These are phyloP conservation scores for Chlorella vulgaris DNA, from an alignment of 139 green algal genomes.

Conservation along the genomic window DNA sequence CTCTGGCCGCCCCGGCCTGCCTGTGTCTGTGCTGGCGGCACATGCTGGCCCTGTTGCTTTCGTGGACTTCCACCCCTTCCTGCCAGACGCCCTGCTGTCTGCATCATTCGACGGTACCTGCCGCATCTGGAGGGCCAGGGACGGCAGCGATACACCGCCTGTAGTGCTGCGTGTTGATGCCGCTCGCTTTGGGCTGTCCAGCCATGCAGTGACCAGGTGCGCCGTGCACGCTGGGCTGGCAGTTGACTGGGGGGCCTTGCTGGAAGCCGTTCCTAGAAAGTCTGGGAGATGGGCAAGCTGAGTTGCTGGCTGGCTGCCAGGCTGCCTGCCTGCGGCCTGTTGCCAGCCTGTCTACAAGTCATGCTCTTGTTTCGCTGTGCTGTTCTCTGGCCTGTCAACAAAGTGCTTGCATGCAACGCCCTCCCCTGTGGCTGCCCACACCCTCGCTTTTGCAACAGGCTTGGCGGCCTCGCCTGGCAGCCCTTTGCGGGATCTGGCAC, in stretches of 20 bases:
- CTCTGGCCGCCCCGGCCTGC: constrained; percentile 42
- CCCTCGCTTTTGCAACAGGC: no score
- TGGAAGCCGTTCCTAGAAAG: no score
- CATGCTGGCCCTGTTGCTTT: constrained; percentile 62
- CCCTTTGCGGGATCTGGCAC: background rate
- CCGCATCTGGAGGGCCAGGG: constrained; percentile 69
- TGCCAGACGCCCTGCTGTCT: constrained; percentile 66
- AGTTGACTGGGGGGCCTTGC: background rate
- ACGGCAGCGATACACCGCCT: constrained; percentile 31
- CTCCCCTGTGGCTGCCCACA: no score
- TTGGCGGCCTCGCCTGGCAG: constrained; percentile 20
- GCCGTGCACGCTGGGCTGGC: background rate
- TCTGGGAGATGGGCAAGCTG: background rate
- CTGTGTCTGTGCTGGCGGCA: constrained; percentile 65
- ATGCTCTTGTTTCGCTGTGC: no score
- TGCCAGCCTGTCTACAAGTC: no score
- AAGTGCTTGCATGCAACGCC: no score
- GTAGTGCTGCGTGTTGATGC: constrained; percentile 46
- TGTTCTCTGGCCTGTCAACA: no score
- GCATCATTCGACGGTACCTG: constrained; percentile 74
- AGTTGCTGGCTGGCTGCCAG: background rate
- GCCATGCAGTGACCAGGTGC: background rate
- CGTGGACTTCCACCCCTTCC: constrained; percentile 69
- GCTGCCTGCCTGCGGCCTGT: background rate
- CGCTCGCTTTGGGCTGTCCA: constrained; percentile 25